These are phyloP conservation scores for Nadsonia fulvescens DNA, from an alignment of 805 yeast genomes.

Conservation along the genomic window DNA sequence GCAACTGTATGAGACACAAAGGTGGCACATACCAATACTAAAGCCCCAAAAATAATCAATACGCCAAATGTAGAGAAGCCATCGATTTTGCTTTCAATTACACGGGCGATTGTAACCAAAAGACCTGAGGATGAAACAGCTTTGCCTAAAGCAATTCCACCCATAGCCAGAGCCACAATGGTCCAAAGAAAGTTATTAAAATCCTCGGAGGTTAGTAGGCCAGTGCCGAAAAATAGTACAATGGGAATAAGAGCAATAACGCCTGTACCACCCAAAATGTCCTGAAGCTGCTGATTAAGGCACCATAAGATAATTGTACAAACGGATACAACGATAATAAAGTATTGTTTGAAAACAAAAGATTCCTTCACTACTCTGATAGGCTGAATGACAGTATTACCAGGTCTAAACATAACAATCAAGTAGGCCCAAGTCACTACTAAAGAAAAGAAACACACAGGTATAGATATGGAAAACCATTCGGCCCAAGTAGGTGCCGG, in stretches of 20 bases:
- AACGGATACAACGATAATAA: constrained; percentile 47
- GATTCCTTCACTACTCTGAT: constrained; percentile 42
- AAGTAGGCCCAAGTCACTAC: constrained; percentile 57
- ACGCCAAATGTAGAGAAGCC: constrained; percentile 57
- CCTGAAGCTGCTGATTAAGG: constrained; percentile 54
- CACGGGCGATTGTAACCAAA: constrained; percentile 54
- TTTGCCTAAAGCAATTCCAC: constrained; percentile 89
- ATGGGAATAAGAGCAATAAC: constrained; percentile 80
- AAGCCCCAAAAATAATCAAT: constrained; percentile 59
- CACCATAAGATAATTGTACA: constrained; percentile 81
- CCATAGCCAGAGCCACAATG: constrained; percentile 90
- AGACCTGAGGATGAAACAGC: constrained; percentile 88
- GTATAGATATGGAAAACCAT: constrained; percentile 82
- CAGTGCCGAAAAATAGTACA: constrained; percentile 83
- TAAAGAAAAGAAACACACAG: constrained; percentile 50
- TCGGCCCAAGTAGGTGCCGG: constrained; percentile 79
- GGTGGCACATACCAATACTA: constrained; percentile 73
- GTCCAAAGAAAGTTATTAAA: constrained; percentile 96
- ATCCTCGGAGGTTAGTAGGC: constrained; percentile 71
- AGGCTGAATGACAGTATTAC: constrained; percentile 31
- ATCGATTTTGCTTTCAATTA: constrained; percentile 47
- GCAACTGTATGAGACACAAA: constrained; percentile 96
- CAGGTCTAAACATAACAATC: constrained; percentile 43
- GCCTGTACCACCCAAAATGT: constrained; percentile 89
- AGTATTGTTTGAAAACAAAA: constrained; percentile 40